Evolutionary conservation across 2,329 filamentous ascomycete species (phyloP), one percentile per base, ranked within the genome.

Genomic region (Albifimbria verrucaria): DNA sequence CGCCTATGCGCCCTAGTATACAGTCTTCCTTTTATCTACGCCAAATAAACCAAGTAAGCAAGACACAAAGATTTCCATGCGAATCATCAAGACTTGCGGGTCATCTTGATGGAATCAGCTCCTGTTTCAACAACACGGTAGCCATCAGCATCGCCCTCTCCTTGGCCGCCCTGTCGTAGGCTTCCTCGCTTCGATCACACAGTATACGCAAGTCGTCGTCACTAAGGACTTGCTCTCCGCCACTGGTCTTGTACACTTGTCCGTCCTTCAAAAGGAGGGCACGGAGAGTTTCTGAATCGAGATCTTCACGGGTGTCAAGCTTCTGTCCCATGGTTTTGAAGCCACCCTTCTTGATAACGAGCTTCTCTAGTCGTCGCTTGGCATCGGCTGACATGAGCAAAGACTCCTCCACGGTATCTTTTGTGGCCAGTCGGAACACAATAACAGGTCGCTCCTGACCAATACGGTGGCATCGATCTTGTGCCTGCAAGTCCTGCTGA

Each of bases 401-500:
- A 6, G 86, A 86, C 64, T 97, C 90, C 67, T 99, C 94, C 0
- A 99, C 90, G 0, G 94, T 97, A 9, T 88, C 90, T 63, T 92
- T 92, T 0, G 94, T 99, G 0, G 94, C 93, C 28, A 99, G 86
- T 1, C 94, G 88, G 70, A 95, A 99, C 1, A 99, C 88, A 20
- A 99, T 85, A 1, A 99, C 94, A 0, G 94, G 94, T 2, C 87
- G 82, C 1, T 87, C 96, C 69, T 99, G 94, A 0, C 94, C 94
- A 57, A 99, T 97, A 12, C 94, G 85, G 67, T 99, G 94, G 1
- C 90, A 92, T 5, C 94, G 90, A 65, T 99, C 94, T 71, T 97
- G 94, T 0, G 94, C 94, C 66, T 99, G 94, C 0, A 99, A 78
- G 68, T 99, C 94, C 66, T 97, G 93, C 68, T 99, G 94, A 0